phyloP scores from a whole-genome alignment of 108 stramenopile genomes.

The Discostella pseudostelligera region DNA sequence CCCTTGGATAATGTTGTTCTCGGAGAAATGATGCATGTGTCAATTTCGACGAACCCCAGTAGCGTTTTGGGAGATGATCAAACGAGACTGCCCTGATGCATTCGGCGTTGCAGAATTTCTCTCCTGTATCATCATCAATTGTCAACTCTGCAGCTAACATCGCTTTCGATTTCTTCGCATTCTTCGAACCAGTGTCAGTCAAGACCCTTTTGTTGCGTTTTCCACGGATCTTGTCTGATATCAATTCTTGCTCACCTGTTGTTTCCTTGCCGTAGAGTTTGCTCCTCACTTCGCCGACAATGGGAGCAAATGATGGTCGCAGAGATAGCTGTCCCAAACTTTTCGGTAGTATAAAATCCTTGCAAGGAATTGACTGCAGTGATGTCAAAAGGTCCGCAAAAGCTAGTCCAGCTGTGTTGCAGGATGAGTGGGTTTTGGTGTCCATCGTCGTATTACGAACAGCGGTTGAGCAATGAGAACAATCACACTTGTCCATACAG shows the following conservation, averaged over 20 bases:
- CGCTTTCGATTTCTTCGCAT: constrained; percentile 1
- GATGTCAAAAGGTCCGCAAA: constrained; percentile 16
- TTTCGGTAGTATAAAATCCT: constrained; percentile 23
- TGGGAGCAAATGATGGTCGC: constrained; percentile 21
- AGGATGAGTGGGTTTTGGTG: neutral
- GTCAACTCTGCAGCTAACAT: constrained; percentile 1
- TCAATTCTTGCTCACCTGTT: neutral
- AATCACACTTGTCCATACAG: constrained; percentile 28
- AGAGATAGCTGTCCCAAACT: constrained; percentile 6
- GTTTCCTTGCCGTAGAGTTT: constrained; percentile 10
- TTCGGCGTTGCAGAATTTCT: constrained; percentile 32
- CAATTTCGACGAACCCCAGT: constrained; percentile 17
- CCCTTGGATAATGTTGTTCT: constrained; percentile 24
- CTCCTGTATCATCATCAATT: constrained; percentile 23
- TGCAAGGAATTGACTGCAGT: neutral
- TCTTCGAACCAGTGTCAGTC: neutral
- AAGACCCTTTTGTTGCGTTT: constrained; percentile 14
- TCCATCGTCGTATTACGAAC: neutral
- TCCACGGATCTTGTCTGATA: constrained; percentile 2
- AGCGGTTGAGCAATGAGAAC: constrained; percentile 3
- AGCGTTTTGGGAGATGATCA: constrained; percentile 27
- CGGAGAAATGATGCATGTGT: constrained; percentile 19
- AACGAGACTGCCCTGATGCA: constrained; percentile 40
- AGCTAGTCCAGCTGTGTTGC: neutral
- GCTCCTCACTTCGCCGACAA: constrained; percentile 10